Evolutionary conservation across 164 flowering plant genomes (phyloP), one percentile per base, ranked within the genome.

Genomic region (Cinnamomum chago): DNA sequence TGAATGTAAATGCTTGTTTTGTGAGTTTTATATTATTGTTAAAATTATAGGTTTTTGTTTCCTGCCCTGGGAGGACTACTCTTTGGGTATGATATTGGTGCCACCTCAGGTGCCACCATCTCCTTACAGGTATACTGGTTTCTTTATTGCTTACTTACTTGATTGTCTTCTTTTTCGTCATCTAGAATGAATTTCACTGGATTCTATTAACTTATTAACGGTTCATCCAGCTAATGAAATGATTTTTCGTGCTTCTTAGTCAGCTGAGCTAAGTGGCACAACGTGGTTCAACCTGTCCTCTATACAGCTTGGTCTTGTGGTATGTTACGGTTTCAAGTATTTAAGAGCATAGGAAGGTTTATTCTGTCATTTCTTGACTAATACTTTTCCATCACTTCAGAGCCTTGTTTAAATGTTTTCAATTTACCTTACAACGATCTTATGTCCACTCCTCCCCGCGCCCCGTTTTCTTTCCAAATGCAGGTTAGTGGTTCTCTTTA

Each of bases 71-170:
- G 99, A 67, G 98, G 98, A 52, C 77, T 93, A 75, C 82, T 95
- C 73, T 95, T 93, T 81, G 99, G 99, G 58, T 93, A 93, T 86
- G 99, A 95, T 80, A 95, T 95, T 80, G 99, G 99, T 82, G 97
- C 99, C 65, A 95, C 99, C n/a, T 95, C 98, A 65, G 98, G 98
- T 73, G 98, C 99, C 75, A 82, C 92, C 35, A 83, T 95, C 80
- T 90, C 99, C 55, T 73, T 95, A 80, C 98, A 88, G 99, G 99
- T 95, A 72, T 25, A 55, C 2, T 12, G 23, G n/a, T 65, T 69
- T 52, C 14, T 68, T 28, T 71, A 33, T n/a, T 23, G 23, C 71
- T 51, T 65, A 52, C 17, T 64, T 64, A 14, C 50, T 33, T 13
- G 40, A 12, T 11, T 6, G 15, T 55, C 55, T 28, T n/a, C 23